Conservation (phyloP, 1,284 basidiomycete genomes). For the Lignosus rhinocerotis region DNA sequence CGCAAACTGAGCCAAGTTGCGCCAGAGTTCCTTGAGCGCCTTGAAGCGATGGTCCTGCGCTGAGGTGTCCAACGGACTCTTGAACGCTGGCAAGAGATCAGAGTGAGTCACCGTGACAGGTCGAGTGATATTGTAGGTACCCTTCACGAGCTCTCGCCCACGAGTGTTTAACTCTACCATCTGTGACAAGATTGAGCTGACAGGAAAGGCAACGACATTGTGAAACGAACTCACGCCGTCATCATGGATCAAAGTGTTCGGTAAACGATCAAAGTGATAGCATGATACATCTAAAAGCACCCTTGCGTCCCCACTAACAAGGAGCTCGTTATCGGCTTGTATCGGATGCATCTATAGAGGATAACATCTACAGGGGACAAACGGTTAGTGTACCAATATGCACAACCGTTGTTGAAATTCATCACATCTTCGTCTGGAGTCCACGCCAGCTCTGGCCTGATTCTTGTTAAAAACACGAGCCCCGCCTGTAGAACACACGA, state of each 20-base stretch:
- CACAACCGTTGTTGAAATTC: background rate
- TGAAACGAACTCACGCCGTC: background rate
- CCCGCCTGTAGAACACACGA: background rate
- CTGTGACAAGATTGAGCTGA: background rate
- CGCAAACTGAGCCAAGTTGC: background rate
- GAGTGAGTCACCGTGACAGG: no score
- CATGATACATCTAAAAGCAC: background rate
- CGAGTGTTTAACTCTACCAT: background rate
- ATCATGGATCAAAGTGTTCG: slow-evolving; percentile 1
- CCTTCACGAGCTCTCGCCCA: background rate
- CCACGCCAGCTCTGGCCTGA: background rate
- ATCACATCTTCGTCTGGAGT: background rate
- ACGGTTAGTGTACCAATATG: background rate
- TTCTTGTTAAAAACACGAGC: background rate
- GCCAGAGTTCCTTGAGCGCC: slow-evolving; percentile 7
- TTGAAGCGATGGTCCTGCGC: background rate
- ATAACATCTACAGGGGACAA: background rate
- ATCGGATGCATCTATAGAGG: no score
- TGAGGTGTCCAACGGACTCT: background rate
- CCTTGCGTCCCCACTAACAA: background rate
- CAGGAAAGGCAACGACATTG: background rate
- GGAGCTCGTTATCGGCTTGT: background rate
- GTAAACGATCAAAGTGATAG: background rate
- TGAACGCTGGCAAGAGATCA: background rate
- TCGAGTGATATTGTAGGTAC: background rate